Conservation (phyloP, 352 stramenopile species). For the Globisporangium yorkense region DNA sequence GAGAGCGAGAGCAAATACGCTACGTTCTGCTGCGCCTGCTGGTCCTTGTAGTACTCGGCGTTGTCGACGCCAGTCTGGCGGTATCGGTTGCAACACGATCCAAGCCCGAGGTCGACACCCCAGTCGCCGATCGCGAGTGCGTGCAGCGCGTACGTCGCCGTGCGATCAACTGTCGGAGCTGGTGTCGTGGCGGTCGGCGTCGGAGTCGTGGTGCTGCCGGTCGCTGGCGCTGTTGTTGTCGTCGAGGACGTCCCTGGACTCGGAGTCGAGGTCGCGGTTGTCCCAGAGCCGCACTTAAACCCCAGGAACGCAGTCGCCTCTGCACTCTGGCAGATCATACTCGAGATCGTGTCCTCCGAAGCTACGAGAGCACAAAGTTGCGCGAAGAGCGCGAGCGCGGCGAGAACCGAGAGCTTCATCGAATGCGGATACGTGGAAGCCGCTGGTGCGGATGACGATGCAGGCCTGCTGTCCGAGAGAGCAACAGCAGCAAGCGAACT, state of each 20-base stretch:
- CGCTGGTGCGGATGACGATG: not conserved
- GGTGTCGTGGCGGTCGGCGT: conserved; percentile 11
- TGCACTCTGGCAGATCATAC: conserved; percentile 33
- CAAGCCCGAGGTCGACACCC: conserved; percentile 52
- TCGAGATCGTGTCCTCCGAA: conserved; percentile 28
- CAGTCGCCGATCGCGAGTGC: conserved; percentile 71
- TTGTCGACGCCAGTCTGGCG: conserved; percentile 48
- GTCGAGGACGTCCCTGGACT: conserved; percentile 2
- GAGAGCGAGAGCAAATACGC: conserved; percentile 55
- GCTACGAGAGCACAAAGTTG: conserved; percentile 6
- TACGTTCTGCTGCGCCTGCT: conserved; percentile 60
- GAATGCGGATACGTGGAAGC: not conserved
- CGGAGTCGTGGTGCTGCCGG: not conserved
- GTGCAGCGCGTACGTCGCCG: conserved; percentile 43
- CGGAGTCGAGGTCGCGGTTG: not conserved
- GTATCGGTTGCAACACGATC: conserved; percentile 71
- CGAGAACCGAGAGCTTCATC: conserved; percentile 5
- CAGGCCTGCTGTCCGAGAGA: too few species aligned
- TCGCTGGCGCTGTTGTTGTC: not conserved
- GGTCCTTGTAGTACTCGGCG: conserved; percentile 65
- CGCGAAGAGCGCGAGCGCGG: not conserved
- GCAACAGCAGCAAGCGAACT: not conserved
- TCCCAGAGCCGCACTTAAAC: conserved; percentile 28
- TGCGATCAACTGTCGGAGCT: conserved; percentile 22
- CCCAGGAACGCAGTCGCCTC: conserved; percentile 35